Conservation (phyloP, 768 basidiomycete species). For the Candolleomyces aberdarensis region DNA sequence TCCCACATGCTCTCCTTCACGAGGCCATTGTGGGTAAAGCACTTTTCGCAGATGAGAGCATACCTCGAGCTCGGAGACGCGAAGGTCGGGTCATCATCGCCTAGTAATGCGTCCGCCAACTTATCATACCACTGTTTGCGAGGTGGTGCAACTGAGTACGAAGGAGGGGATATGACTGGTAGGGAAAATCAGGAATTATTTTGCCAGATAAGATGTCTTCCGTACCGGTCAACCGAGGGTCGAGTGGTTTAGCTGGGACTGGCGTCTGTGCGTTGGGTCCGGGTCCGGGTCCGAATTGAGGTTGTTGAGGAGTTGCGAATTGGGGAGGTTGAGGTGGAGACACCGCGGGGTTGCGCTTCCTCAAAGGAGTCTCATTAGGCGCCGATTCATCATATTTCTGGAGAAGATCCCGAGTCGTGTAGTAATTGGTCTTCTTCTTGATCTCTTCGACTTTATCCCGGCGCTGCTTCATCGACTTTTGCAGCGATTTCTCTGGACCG, state of each 20-base stretch:
- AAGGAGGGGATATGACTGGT: constrained; percentile 25
- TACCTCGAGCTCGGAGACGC: constrained; percentile 55
- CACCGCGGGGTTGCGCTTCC: constrained; percentile 29
- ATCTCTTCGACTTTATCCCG: constrained; percentile 89
- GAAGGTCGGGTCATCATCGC: constrained; percentile 59
- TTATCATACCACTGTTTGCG: constrained; percentile 86
- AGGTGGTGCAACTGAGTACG: constrained; percentile 40
- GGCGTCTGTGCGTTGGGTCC: constrained; percentile 20
- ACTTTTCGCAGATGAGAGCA: constrained; percentile 85
- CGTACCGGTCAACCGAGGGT: constrained; percentile 26
- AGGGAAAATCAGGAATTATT: constrained; percentile 6
- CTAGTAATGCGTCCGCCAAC: constrained; percentile 81
- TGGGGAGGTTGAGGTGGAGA: constrained; percentile 18
- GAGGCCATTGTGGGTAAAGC: constrained; percentile 86
- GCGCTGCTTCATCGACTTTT: constrained; percentile 70
- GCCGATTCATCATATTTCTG: constrained; percentile 80
- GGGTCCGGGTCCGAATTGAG: constrained; percentile 18
- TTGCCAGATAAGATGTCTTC: constrained; percentile 3
- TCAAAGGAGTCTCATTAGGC: constrained; percentile 38
- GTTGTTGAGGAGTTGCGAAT: constrained; percentile 30
- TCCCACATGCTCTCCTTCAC: constrained; percentile 82
- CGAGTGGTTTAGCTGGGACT: constrained; percentile 14
- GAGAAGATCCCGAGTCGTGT: constrained; percentile 84
- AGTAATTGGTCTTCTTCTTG: constrained; percentile 97
- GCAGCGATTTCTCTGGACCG: constrained; percentile 71